phyloP scores from a whole-genome alignment of 2,329 filamentous ascomycete species.

The Pezicula neosporulosa region DNA sequence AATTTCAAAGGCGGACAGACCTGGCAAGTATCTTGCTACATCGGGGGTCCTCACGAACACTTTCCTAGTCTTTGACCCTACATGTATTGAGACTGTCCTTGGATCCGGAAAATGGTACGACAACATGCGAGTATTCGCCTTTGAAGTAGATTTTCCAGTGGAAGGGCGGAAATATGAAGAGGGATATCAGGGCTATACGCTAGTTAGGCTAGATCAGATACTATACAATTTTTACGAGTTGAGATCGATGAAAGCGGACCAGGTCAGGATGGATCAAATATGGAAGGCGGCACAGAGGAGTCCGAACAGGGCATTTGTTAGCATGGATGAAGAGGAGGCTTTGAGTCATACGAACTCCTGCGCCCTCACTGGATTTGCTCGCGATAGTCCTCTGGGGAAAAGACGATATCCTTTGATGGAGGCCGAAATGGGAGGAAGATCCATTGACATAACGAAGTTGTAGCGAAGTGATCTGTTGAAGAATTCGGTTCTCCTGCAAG shows the following conservation, averaged over 20 bases:
- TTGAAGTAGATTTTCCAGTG: background rate
- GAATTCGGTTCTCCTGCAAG: background rate
- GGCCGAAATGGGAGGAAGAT: no score
- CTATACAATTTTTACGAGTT: slow-evolving; percentile 9
- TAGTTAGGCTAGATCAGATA: background rate
- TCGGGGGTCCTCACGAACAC: background rate
- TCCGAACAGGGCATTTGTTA: slow-evolving; percentile 3
- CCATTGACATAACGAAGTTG: no score
- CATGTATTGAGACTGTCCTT: background rate
- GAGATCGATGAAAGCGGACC: background rate
- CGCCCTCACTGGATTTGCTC: background rate
- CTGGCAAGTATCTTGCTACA: background rate
- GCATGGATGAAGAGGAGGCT: slow-evolving; percentile 6
- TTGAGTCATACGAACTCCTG: background rate
- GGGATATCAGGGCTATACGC: background rate
- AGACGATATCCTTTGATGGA: no score
- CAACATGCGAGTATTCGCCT: background rate
- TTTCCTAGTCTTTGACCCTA: background rate
- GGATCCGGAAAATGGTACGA: background rate
- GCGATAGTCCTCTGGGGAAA: no score
- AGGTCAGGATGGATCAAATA: slow-evolving; percentile 6
- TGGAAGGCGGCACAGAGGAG: slow-evolving; percentile 4
- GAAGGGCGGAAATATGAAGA: background rate
- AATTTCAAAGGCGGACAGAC: no score
- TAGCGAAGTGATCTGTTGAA: no score